Evolutionary conservation across 2,329 filamentous ascomycete species (phyloP), one percentile per base, ranked within the genome.

Genomic region (Cladobotryum protrusum): DNA sequence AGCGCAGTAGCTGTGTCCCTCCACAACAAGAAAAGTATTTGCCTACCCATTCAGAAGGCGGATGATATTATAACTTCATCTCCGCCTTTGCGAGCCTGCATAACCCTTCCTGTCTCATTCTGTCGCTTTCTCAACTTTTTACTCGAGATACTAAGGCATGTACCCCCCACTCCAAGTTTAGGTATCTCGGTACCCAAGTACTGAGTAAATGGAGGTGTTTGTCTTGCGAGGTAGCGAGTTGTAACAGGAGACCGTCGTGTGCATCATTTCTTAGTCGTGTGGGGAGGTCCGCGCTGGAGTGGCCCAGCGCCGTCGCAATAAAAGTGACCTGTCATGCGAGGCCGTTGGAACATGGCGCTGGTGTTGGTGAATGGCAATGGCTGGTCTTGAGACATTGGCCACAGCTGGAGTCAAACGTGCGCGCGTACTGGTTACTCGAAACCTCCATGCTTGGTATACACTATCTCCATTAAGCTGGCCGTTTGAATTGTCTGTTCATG

Each of bases 311-410:
- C 19, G 48, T 43, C 33, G 19, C 44, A 43, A 2, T 18, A 17
- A 50, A 43, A 47, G 33, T 50, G 48, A 50, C 48, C 36, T 41
- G 43, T 50, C 48, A 50, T 50, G 43, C 48, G 34, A 37, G 44
- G 29, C 48, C 33, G 17, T 33, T 34, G 39, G 33, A 43, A 36
- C 33, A 29, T 43, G 20, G 40, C 32, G 24, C 40, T 33, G 11
- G 15, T 20, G 41, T 45, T 49, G 42, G 24, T 24, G 18, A 20
- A 40, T 17, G 7, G 20, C 29, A 39, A 24, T 37, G 35, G 14
- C 17, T 37, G 35, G 35, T 37, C 17, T 37, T 37, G 35, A 37
- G 17, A 37, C 35, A 37, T 37, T 29, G 35, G 35, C 13, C 17
- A n/a, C 35, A 37, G 13, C 24, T 29, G 24, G 24, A 29, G 24